A percentile compares a stretch with the other conserved stretches of the same genome.
Conservation (phyloP, 2,329 filamentous ascomycete genomes). For the Aspergillus tanneri region DNA sequence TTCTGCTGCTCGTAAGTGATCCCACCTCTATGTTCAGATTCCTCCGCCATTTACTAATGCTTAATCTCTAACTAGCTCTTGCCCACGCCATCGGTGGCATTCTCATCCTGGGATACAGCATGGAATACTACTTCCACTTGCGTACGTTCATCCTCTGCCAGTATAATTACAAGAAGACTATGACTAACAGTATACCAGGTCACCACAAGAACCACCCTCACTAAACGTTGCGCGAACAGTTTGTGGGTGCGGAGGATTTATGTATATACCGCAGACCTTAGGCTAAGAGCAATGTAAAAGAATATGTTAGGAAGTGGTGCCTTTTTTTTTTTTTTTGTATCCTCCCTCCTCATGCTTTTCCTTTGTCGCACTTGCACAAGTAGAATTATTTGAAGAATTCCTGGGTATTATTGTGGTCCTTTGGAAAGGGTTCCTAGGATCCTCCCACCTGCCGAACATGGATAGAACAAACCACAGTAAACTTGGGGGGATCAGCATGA, state of each 20-base stretch:
- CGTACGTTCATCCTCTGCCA: slow-evolving; percentile 62
- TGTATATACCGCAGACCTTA: slow-evolving; percentile 44
- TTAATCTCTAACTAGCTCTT: slow-evolving; percentile 62
- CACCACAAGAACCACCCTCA: slow-evolving; percentile 99
- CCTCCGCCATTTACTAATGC: slow-evolving; percentile 1
- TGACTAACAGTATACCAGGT: slow-evolving; percentile 55
- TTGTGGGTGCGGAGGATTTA: slow-evolving; percentile 29
- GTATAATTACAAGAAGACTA: not conserved
- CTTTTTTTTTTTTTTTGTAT: no score
- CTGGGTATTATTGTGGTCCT: no score
- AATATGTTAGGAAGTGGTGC: not conserved
- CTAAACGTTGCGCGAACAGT: slow-evolving; percentile 54
- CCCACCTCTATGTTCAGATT: not conserved
- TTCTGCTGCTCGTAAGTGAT: slow-evolving; percentile 76
- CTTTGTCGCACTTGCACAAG: no score
- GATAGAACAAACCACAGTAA: no score
- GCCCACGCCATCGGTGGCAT: slow-evolving; percentile 80
- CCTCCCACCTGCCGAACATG: no score
- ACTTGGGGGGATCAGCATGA: no score
- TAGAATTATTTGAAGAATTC: no score
- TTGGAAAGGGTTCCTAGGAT: no score
- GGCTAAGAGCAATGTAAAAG: slow-evolving; percentile 33
- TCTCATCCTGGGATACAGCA: slow-evolving; percentile 81
- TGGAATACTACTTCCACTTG: slow-evolving; percentile 99
- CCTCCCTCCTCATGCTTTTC: no score